A percentile compares a stretch with the other conserved stretches of the same genome.
Conservation (phyloP, 208 protist species). For the Histomonas meleagridis region DNA sequence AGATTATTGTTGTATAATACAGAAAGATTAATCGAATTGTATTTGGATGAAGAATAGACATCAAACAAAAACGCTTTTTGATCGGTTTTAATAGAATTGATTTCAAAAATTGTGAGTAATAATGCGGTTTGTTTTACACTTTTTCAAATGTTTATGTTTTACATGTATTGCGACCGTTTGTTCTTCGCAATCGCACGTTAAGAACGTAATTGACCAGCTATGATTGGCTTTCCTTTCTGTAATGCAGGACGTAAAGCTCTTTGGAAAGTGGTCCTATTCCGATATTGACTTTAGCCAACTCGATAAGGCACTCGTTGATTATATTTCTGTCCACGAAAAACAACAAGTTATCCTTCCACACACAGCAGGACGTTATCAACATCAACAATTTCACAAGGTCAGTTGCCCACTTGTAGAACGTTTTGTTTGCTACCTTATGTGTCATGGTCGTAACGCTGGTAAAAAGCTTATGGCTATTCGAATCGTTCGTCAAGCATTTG, state of each 20-base stretch:
- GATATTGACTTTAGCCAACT: conserved; percentile 52
- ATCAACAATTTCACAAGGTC: conserved; percentile 95
- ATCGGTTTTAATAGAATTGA: too few relatives aligned
- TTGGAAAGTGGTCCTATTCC: conserved; percentile 60
- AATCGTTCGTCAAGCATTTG: conserved; percentile 92
- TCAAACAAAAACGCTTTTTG: too few relatives aligned
- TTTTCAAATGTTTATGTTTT: too few relatives aligned
- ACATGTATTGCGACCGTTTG: too few relatives aligned
- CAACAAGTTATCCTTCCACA: conserved; percentile 83
- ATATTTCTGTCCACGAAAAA: conserved; percentile 80
- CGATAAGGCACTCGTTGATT: conserved; percentile 69
- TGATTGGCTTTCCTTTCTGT: too few relatives aligned
- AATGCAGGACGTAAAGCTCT: conserved; percentile 58
- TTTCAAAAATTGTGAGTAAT: too few relatives aligned
- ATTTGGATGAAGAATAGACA: too few relatives aligned
- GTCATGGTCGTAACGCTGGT: conserved; percentile 88
- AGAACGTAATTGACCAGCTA: too few relatives aligned
- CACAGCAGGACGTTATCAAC: conserved; percentile 85
- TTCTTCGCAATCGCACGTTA: too few relatives aligned
- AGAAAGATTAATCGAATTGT: too few relatives aligned
- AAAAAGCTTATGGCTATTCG: conserved; percentile 97
- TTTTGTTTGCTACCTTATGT: conserved; percentile 53
- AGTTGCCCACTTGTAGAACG: conserved; percentile 79
- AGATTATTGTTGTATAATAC: neutral
- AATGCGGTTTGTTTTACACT: too few relatives aligned